Evolutionary conservation across 345 rosid genomes (phyloP), one percentile per base, ranked within the genome.

Genomic region (Hibiscus tridactylites): DNA sequence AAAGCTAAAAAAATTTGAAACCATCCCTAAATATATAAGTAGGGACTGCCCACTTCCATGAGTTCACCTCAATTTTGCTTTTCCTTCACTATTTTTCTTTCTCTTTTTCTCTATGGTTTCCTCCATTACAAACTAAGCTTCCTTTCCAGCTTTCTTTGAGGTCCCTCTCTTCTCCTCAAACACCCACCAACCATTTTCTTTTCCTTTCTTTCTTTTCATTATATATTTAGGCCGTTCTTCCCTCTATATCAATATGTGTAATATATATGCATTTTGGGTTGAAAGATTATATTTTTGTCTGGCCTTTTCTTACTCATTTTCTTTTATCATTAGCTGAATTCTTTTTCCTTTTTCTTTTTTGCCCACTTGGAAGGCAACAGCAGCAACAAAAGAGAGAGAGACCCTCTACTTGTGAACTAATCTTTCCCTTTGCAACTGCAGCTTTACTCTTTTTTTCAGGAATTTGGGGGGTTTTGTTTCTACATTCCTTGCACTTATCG

Each of bases 41-140:
- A 85, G 86, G 80, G n/a, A 11, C 54, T 12, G 6, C 76, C 77
- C 29, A 63, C 77, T 65, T 26, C 37, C 65, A 71, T 73, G 69
- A 50, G 56, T 42, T 78, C 19, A 49, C 78, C 28, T 54, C 58
- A 17, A 13, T 71, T 69, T 81, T 84, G 80, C 87, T 83, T 82
- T 75, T 42, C 42, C 80, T 80, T 82, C 79, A 83, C 87, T 85
- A 74, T 71, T 57, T 63, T 79, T 79, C 78, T 78, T 33, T 64
- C 37, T 77, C 79, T 72, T 71, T 71, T 35, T 79, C 26, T 54
- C 24, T 54, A 26, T 54, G 82, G 82, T 85, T 87, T 87, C 91
- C 96, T 91, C 92, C 91, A 85, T 89, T 88, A 90, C 89, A 86
- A 82, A 89, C 93, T 78, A 87, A 89, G 93, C 90, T 82, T 88